Evolutionary conservation across 2,329 filamentous ascomycete species (phyloP), one percentile per base, ranked within the genome.

Genomic region (Sphaceloma murrayae): DNA sequence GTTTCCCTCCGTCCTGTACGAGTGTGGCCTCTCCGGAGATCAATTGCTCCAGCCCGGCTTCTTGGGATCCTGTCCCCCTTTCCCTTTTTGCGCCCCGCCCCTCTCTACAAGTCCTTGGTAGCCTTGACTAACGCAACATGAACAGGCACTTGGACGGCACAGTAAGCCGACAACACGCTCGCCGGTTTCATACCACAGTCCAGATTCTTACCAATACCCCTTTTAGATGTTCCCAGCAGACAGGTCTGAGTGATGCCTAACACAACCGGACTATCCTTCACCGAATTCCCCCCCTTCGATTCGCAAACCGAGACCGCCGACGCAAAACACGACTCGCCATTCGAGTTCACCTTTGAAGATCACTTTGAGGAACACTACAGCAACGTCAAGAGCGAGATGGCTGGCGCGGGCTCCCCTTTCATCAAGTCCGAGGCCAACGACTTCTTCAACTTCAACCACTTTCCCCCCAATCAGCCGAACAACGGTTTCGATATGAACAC

Each of bases 381-480:
- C 34, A 45, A 44, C 21, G 45, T 50, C 32, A 51, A 51, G 45
- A 48, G 50, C 54, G 52, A 52, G 45, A 77, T 77, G 73, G 68
- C 68, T 53, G 68, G 72, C 56, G 69, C 71, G 56, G 70, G 70
- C 56, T 70, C 69, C 51, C 72, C 76, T 44, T 82, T 72, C 62
- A 82, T 83, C 64, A 82, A 83, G 67, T 71, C 73, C 63, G 77
- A 82, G 60, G 72, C 75, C 49, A 74, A 80, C 62, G 77, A 81
- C 51, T 72, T 73, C 56, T 79, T 72, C 64, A 68, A 73, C 57
- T 56, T 64, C 24, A 65, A 57, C 46, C 54, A 58, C 38, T 58
- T 55, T 53, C 54, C 57, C 51, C 39, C 38, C 14, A 46, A 33
- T 16, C 36, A 49, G 47, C 45, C 47, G 16, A 43, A 47, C 38